A percentile compares a stretch with the other conserved stretches of the same genome.
Conservation (phyloP, 1,139 yeast genomes). For the Lodderomyces elongisporus region DNA sequence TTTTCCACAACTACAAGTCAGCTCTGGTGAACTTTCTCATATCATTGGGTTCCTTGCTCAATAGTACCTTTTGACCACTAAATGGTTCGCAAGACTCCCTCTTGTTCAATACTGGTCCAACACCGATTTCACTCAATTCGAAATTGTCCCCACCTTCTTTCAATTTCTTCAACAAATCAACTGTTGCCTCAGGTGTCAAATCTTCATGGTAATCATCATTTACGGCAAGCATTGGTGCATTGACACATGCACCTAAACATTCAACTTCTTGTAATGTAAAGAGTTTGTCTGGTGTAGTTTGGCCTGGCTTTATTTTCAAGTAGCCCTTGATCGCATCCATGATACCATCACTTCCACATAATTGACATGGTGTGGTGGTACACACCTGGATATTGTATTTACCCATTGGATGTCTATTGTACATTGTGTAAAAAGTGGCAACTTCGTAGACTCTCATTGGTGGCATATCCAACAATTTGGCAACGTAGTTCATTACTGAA, state of each 20-base stretch:
- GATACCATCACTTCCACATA: slow-evolving; percentile 76
- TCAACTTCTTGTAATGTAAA: slow-evolving; percentile 87
- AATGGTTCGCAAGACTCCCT: slow-evolving; percentile 75
- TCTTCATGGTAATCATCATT: slow-evolving; percentile 85
- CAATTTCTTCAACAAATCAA: slow-evolving; percentile 57
- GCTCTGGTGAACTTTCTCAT: slow-evolving; percentile 48
- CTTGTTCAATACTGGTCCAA: slow-evolving; percentile 63
- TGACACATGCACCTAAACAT: slow-evolving; percentile 89
- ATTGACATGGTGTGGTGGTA: slow-evolving; percentile 88
- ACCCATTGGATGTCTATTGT: slow-evolving; percentile 83
- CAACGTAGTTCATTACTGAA: slow-evolving; percentile 90
- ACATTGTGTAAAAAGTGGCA: slow-evolving; percentile 91
- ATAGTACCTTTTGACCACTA: slow-evolving; percentile 63
- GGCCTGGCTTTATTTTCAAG: slow-evolving; percentile 68
- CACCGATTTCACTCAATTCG: slow-evolving; percentile 47
- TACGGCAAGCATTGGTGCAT: slow-evolving; percentile 84
- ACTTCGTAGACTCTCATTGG: slow-evolving; percentile 95
- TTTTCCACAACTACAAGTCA: slow-evolving; percentile 31
- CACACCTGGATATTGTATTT: slow-evolving; percentile 81
- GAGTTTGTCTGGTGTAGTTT: slow-evolving; percentile 70
- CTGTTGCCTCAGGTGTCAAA: slow-evolving; percentile 64
- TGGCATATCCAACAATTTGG: slow-evolving; percentile 80
- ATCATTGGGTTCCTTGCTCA: slow-evolving; percentile 60
- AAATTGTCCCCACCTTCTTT: slow-evolving; percentile 62
- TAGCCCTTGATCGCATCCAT: slow-evolving; percentile 64